These are phyloP conservation scores for Myrica gale DNA, from an alignment of 306 rosid species.

Conservation along the genomic window DNA sequence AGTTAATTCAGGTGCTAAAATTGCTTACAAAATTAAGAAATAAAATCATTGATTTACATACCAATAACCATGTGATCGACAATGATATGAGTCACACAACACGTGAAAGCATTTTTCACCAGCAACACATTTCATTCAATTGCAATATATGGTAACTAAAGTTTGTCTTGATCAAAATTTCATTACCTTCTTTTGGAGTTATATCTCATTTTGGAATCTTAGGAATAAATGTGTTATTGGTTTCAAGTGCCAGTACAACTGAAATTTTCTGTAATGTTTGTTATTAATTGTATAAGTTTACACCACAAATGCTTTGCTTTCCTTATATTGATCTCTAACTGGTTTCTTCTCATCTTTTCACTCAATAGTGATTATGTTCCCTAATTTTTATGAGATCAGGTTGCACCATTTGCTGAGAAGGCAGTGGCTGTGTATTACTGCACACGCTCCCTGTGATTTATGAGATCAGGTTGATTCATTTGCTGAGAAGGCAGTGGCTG, in stretches of 20 bases:
- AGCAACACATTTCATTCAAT: not conserved
- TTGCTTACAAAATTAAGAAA: not conserved
- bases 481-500: constrained; percentile 44
- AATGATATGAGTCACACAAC: not conserved
- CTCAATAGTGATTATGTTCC: not conserved
- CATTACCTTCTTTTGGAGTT: constrained; percentile 5
- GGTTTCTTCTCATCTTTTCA: not conserved
- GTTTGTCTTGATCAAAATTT: not conserved
- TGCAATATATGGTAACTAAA: not conserved
- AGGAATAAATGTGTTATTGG: not conserved
- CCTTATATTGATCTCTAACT: constrained; percentile 1
- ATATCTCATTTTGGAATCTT: not conserved
- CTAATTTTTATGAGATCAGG: too few relatives aligned
- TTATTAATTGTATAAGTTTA: not conserved
- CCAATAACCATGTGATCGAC: not conserved
- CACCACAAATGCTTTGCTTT: not conserved
- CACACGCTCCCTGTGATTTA: constrained; percentile 46
- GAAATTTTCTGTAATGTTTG: not conserved
- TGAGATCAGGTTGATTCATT: constrained; percentile 44
- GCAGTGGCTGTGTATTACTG: constrained; percentile 47
- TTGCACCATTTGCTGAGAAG: too few relatives aligned
- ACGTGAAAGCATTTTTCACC: not conserved
- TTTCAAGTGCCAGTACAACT: not conserved
- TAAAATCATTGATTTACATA: not conserved
- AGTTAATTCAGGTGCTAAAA: not conserved